phyloP scores from a whole-genome alignment of 2,329 filamentous ascomycete genomes.

The Whalleya microplaca region DNA sequence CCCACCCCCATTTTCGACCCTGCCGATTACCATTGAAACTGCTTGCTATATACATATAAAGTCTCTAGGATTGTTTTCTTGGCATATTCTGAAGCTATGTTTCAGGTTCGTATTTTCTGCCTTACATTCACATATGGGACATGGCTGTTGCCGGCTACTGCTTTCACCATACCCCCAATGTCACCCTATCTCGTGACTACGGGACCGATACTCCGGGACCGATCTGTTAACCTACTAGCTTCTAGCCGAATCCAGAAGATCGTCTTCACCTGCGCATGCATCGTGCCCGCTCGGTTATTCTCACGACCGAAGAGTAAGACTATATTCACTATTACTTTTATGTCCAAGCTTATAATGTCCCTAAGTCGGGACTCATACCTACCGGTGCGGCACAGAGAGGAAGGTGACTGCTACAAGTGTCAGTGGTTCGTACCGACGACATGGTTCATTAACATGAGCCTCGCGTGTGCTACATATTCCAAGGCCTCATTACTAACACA shows the following conservation, averaged over 20 bases:
- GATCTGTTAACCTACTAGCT: slow-evolving; percentile 5
- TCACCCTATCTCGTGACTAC: not conserved
- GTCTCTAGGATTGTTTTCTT: not conserved
- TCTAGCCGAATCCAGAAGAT: slow-evolving; percentile 39
- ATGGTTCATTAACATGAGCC: not conserved
- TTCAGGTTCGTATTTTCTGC: slow-evolving; percentile 29
- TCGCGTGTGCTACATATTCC: not conserved
- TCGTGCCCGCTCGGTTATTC: slow-evolving; percentile 78
- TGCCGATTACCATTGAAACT: not conserved
- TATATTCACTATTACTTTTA: not conserved
- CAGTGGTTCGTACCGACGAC: slow-evolving; percentile 4
- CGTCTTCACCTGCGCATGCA: slow-evolving; percentile 80
- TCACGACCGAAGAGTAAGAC: slow-evolving; percentile 75
- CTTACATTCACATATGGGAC: not conserved
- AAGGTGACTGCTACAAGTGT: slow-evolving; percentile 5
- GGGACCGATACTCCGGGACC: not conserved
- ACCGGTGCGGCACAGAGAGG: not conserved
- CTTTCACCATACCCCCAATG: not conserved
- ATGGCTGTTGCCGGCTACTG: not conserved
- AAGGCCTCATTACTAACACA: slow-evolving; percentile 7
- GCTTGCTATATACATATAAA: not conserved
- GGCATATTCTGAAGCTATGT: slow-evolving; percentile 19
- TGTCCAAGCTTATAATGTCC: not conserved
- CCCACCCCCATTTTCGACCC: no score
- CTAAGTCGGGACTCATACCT: slow-evolving; percentile 8